Base-by-base conservation (phyloP, 257 asterid species). In the Sherardia arvensis region DNA sequence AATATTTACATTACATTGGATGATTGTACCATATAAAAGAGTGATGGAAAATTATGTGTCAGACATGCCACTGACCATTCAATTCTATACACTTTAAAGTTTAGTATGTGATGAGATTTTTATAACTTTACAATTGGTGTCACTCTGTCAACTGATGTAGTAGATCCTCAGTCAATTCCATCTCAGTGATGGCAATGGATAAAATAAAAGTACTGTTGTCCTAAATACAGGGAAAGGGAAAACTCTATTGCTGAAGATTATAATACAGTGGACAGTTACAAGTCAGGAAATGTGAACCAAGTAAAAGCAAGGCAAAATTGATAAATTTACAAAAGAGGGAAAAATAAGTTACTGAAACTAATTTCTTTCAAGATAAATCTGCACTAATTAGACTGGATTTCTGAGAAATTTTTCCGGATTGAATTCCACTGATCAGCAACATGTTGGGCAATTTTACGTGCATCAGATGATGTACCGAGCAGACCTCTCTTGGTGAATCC, bases 401-500 rank as follows among this genome's bases (percentile, higher is more conserved):
- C 55, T 47, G 22, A 47, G 49, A 1, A 22, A 18, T 8, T 51
- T 56, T 65, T 61, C 59, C 12, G 43, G 7, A 73, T 73, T 60
- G 55, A 40, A 51, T 73, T 81, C 95, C 96, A 86, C 57, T 84
- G 84, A 70, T 78, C 76, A 27, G 69, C 70, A 12, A 91, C 74
- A 29, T 88, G 92, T 54, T 45, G 58, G 0, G 95, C 88, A 36
- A 86, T 85, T 59, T 85, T 85, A 6, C 74, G 60, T 26, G 98
- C 97, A 27, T 91, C 98, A 0, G 80, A 77, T 38, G 92, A 74
- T 0, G 94, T 79, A 17, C 98, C 98, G 0, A 85, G 90, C 1
- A 91, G 83, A 0, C 98, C 98, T 73, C 91, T 79, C 76, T 84
- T 77, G 12, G 98, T 87, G 81, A 92, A 88, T 65, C 98, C 98